A percentile compares a stretch with the other conserved stretches of the same genome.
phyloP scores from a whole-genome alignment of 2,329 filamentous ascomycete genomes.

The Elsinoe ampelina region DNA sequence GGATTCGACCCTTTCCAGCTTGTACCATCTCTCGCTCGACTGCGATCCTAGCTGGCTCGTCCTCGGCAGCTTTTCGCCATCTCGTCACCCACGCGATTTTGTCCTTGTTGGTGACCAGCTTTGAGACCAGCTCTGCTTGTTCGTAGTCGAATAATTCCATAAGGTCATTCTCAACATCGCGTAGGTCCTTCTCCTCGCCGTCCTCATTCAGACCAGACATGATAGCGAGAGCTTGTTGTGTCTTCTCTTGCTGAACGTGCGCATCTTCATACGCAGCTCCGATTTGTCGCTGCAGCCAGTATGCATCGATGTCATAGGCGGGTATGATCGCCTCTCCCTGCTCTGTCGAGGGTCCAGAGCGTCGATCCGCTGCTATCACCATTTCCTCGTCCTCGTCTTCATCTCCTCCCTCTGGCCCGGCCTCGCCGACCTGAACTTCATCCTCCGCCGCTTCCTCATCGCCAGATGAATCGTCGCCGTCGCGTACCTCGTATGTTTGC shows the following conservation, averaged over 20 bases:
- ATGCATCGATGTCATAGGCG: constrained; percentile 88
- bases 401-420: constrained; percentile 41
- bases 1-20: constrained; percentile 73
- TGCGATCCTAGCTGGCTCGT: constrained; percentile 59
- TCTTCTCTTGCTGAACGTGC: constrained; percentile 89
- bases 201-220: constrained; percentile 64
- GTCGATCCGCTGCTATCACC: constrained; percentile 54
- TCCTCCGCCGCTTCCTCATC: constrained; percentile 34
- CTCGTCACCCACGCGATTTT: constrained; percentile 93
- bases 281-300: constrained; percentile 92
- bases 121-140: constrained; percentile 83
- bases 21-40: constrained; percentile 88
- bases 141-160: constrained; percentile 99
- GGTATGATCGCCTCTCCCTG: constrained; percentile 51
- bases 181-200: constrained; percentile 72
- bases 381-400: constrained; percentile 74
- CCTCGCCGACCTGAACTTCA: constrained; percentile 37
- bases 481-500: constrained; percentile 75
- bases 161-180: constrained; percentile 94
- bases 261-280: constrained; percentile 82
- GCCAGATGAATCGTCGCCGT: constrained; percentile 69
- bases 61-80: constrained; percentile 72
- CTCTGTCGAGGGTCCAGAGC: constrained; percentile 27
- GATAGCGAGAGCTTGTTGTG: constrained; percentile 70
- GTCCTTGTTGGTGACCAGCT: constrained; percentile 82